These are phyloP conservation scores for Camellia lanceoleosa DNA, from an alignment of 148 eudicot species.

Conservation along the genomic window DNA sequence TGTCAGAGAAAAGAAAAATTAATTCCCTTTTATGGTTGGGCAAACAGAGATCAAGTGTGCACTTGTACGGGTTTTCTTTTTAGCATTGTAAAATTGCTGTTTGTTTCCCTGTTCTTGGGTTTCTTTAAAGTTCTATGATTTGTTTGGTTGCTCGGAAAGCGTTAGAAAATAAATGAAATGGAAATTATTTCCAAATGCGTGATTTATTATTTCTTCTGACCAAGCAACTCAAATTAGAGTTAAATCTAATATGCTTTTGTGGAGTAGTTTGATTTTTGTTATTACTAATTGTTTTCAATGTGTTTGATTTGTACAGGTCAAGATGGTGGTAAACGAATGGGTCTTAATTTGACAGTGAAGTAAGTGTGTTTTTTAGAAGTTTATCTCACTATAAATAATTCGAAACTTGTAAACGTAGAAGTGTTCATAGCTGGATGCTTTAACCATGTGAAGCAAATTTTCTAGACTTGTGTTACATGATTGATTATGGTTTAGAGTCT, in stretches of 20 bases:
- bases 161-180: background rate
- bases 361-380: constrained; percentile 36
- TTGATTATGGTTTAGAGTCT: background rate
- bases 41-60: background rate
- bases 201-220: background rate
- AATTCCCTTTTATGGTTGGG: background rate
- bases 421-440: background rate
- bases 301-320: constrained; percentile 55
- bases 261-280: background rate
- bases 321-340: constrained; percentile 93
- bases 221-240: background rate
- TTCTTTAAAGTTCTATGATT: too few relatives aligned
- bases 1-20: background rate
- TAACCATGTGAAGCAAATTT: background rate
- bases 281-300: background rate
- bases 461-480: background rate
- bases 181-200: too few relatives aligned
- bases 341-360: constrained; percentile 91
- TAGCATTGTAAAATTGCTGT: too few relatives aligned
- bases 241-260: background rate
- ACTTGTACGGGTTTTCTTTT: too few relatives aligned
- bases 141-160: background rate
- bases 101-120: too few relatives aligned
- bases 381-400: too few relatives aligned
- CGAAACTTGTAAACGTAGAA: background rate